Percentiles rank a stretch among this genome's conserved stretches.
phyloP scores from a whole-genome alignment of 2,329 filamentous ascomycete genomes.

The Fusarium annulatum region DNA sequence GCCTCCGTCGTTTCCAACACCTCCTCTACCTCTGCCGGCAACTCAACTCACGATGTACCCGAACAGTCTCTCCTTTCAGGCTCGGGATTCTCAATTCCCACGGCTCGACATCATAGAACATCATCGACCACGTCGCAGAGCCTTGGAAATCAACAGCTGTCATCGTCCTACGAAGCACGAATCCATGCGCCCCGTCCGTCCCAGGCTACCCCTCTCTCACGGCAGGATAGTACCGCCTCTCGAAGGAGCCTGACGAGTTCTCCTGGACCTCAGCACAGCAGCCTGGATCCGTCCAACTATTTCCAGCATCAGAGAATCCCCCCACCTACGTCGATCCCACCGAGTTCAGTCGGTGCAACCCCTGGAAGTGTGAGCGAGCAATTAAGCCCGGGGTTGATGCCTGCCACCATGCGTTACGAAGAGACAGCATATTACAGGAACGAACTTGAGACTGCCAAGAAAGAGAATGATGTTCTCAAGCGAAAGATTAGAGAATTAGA shows the following conservation, averaged over 20 bases:
- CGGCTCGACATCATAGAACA: slow-evolving; percentile 67
- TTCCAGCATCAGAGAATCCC: slow-evolving; percentile 61
- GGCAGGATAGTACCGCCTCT: slow-evolving; percentile 67
- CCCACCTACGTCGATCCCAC: slow-evolving; percentile 46
- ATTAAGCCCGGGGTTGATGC: slow-evolving; percentile 65
- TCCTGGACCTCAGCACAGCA: slow-evolving; percentile 58
- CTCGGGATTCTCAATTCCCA: slow-evolving; percentile 68
- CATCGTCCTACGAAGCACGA: slow-evolving; percentile 52
- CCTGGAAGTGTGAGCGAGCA: slow-evolving; percentile 55
- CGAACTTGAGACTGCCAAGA: slow-evolving; percentile 70
- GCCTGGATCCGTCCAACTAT: slow-evolving; percentile 58
- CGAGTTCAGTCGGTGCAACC: slow-evolving; percentile 55
- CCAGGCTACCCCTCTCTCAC: slow-evolving; percentile 58
- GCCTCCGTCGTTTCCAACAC: slow-evolving; percentile 73
- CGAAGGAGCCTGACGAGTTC: slow-evolving; percentile 64
- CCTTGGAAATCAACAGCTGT: slow-evolving; percentile 52
- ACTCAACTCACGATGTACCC: slow-evolving; percentile 60
- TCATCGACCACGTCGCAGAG: slow-evolving; percentile 68
- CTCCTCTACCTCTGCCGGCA: slow-evolving; percentile 69
- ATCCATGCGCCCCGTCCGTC: slow-evolving; percentile 60
- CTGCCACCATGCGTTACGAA: slow-evolving; percentile 69
- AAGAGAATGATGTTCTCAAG: slow-evolving; percentile 72
- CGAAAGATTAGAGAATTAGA: slow-evolving; percentile 72
- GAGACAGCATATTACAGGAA: slow-evolving; percentile 69
- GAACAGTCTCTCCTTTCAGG: slow-evolving; percentile 67